These are phyloP conservation scores for Takakia lepidozioides DNA, from an alignment of 225 moss, liverwort and hornwort species.

Conservation along the genomic window DNA sequence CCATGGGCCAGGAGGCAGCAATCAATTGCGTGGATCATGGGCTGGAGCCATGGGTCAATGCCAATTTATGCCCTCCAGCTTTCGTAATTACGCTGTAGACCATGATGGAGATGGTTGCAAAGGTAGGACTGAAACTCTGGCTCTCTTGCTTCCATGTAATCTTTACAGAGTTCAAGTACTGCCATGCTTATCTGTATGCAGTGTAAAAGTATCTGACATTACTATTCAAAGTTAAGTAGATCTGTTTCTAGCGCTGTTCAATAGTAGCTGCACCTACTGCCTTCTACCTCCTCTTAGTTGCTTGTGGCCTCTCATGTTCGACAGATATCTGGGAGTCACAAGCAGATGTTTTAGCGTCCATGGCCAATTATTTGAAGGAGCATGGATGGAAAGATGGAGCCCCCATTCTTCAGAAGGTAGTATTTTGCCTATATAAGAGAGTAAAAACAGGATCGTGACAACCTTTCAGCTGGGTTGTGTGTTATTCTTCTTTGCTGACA, in stretches of 20 bases:
- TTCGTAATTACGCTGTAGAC: constrained; percentile 56
- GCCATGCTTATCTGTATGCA: too few species aligned
- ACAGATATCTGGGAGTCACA: constrained; percentile 82
- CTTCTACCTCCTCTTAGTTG: too few species aligned
- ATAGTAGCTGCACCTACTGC: too few species aligned
- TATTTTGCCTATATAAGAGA: too few species aligned
- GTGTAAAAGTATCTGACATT: too few species aligned
- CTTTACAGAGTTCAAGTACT: too few species aligned
- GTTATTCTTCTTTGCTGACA: background rate
- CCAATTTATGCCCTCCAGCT: constrained; percentile 80
- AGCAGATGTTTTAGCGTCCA: constrained; percentile 64
- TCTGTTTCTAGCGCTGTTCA: too few species aligned
- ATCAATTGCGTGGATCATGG: constrained; percentile 60
- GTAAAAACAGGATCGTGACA: background rate
- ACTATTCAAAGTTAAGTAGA: too few species aligned
- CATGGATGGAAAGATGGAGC: constrained; percentile 71
- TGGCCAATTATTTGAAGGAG: constrained; percentile 64
- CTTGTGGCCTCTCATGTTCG: too few species aligned
- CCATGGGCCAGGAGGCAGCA: constrained; percentile 43
- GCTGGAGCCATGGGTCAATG: constrained; percentile 83
- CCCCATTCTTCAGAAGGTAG: constrained; percentile 63
- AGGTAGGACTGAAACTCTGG: constrained; percentile 40
- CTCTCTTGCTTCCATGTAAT: too few species aligned
- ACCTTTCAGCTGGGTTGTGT: background rate
- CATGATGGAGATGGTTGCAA: constrained; percentile 68